Evolutionary conservation across 257 asterid genomes (phyloP).

Genomic region (Ilex asprella): DNA sequence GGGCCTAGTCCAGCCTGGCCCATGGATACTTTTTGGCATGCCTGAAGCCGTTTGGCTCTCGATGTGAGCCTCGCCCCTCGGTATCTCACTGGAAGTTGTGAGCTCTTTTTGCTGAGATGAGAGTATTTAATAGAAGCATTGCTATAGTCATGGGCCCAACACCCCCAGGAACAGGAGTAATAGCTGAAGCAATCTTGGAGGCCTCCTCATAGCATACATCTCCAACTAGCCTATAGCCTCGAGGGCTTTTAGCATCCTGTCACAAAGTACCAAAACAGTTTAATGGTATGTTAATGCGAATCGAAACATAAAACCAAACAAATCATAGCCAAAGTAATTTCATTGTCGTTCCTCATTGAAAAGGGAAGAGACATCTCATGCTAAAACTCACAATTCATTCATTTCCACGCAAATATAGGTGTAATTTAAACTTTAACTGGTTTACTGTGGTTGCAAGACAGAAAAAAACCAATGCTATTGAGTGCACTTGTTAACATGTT

Average conservation of each 20-base stretch:
- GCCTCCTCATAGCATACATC: constrained; percentile 95
- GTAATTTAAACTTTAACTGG: no score
- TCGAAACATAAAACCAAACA: neutral
- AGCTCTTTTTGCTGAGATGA: constrained; percentile 71
- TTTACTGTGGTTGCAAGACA: no score
- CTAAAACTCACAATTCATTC: no score
- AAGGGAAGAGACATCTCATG: no score
- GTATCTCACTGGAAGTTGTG: constrained; percentile 40
- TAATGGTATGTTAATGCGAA: neutral
- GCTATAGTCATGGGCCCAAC: constrained; percentile 99
- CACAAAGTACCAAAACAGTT: constrained; percentile 5
- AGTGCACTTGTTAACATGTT: no score
- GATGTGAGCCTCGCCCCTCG: neutral
- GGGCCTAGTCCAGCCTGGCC: no score
- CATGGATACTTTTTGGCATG: no score
- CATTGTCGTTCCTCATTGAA: no score
- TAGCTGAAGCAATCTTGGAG: constrained; percentile 80
- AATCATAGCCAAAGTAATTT: no score
- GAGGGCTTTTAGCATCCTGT: constrained; percentile 59
- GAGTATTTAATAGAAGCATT: constrained; percentile 90
- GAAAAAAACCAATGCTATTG: no score
- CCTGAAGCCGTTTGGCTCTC: no score
- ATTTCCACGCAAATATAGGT: no score
- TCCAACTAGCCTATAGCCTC: constrained; percentile 80
- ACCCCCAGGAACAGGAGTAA: constrained; percentile 96